Conservation (phyloP, 345 rosid species). For the Aquilaria yunnanensis region DNA sequence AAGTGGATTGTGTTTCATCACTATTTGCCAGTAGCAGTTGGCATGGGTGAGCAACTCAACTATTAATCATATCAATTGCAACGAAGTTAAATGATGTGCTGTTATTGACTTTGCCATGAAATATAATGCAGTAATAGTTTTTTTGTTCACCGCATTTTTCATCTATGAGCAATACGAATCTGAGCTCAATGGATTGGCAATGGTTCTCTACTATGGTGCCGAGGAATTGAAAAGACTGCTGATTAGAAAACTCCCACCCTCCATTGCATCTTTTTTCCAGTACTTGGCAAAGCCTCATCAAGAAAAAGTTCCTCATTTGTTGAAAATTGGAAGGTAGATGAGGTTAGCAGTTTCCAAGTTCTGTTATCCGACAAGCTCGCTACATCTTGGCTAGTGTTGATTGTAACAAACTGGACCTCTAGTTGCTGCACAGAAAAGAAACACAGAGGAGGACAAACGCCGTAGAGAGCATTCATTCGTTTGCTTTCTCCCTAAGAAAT, state of each 20-base stretch:
- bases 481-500: too few relatives aligned
- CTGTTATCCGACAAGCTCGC: too few relatives aligned
- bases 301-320: neutral
- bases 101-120: conserved; percentile 15
- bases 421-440: too few relatives aligned
- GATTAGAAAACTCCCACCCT: conserved; percentile 27
- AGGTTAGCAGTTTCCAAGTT: too few relatives aligned
- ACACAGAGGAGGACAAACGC: too few relatives aligned
- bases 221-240: conserved; percentile 23
- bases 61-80: neutral
- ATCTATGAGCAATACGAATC: conserved; percentile 75
- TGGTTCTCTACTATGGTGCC: conserved; percentile 19
- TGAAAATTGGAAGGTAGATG: conserved; percentile 4
- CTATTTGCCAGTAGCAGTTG: conserved; percentile 30
- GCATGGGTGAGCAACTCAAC: conserved; percentile 41
- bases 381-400: too few relatives aligned
- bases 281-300: conserved; percentile 11
- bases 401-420: too few relatives aligned
- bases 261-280: conserved; percentile 14
- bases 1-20: conserved; percentile 34
- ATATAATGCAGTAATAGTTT: conserved; percentile 50
- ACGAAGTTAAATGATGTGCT: neutral
- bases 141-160: conserved; percentile 71
- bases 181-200: conserved; percentile 45
- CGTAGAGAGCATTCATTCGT: too few relatives aligned